These are phyloP conservation scores for Lyophyllum semitale DNA, from an alignment of 768 basidiomycete species.

Conservation along the genomic window DNA sequence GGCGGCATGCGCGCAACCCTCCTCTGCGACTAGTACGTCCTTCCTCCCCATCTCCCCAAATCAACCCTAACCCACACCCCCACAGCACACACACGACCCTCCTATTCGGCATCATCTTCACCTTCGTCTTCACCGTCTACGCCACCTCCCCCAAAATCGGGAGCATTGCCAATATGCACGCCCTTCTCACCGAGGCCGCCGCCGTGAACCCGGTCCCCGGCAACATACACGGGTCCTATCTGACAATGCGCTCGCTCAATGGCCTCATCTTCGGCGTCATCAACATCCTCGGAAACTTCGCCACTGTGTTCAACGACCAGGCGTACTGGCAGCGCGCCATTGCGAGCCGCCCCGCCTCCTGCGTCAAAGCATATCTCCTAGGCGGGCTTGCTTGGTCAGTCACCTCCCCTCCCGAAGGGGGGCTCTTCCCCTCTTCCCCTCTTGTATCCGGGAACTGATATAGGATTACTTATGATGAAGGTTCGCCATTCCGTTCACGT, in stretches of 20 bases:
- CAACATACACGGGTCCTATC: constrained; percentile 84
- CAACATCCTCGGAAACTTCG: constrained; percentile 86
- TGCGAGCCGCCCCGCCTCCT: constrained; percentile 79
- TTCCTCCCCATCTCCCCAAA: neutral
- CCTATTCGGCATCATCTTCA: constrained; percentile 84
- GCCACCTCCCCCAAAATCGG: constrained; percentile 81
- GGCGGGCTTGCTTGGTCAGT: constrained; percentile 85
- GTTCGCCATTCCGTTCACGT: constrained; percentile 85
- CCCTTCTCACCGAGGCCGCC: constrained; percentile 66
- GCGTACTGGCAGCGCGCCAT: constrained; percentile 94
- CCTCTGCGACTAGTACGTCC: constrained; percentile 78
- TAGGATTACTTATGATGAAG: constrained; percentile 25
- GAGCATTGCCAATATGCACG: constrained; percentile 75
- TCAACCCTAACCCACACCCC: neutral
- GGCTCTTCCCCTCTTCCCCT: neutral
- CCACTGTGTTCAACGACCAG: constrained; percentile 58
- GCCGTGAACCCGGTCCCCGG: constrained; percentile 62
- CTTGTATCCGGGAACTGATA: neutral
- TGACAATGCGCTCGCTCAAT: constrained; percentile 77
- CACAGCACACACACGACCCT: constrained; percentile 82
- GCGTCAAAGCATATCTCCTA: constrained; percentile 88
- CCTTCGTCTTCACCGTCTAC: constrained; percentile 78
- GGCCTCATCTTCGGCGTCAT: constrained; percentile 86
- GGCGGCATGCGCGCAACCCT: constrained; percentile 88
- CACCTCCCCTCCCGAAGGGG: neutral